Evolutionary conservation across 306 rosid genomes (phyloP).

Genomic region (Notholithocarpus densiflorus): DNA sequence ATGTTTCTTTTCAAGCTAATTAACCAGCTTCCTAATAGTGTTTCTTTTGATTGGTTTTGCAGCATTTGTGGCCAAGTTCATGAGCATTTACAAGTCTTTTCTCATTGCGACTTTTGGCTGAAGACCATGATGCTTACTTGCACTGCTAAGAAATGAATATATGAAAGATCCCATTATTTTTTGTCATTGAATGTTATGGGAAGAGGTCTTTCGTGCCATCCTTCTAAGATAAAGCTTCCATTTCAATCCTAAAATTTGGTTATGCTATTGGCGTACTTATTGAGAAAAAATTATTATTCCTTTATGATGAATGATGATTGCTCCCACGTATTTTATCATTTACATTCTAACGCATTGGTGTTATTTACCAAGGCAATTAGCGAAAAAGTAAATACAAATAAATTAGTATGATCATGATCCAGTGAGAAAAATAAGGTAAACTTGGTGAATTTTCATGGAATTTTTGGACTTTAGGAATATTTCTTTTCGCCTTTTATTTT

Average conservation of each 20-base stretch:
- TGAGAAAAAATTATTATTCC: background rate
- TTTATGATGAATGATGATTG: no score
- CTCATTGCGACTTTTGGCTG: constrained; percentile 83
- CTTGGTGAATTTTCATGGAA: no score
- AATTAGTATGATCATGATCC: no score
- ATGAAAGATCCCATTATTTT: background rate
- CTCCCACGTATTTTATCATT: background rate
- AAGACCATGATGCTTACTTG: constrained; percentile 20
- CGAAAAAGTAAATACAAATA: no score
- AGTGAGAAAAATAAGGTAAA: no score
- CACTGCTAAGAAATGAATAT: background rate
- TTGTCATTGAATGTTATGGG: background rate
- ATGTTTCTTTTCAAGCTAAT: background rate
- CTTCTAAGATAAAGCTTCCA: background rate
- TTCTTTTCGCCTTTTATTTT: no score
- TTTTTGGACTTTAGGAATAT: no score
- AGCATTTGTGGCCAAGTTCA: constrained; percentile 96
- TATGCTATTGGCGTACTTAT: background rate
- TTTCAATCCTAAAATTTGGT: background rate
- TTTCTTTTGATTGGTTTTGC: constrained; percentile 25
- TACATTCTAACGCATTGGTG: no score
- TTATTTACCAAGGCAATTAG: no score
- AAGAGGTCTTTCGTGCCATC: background rate
- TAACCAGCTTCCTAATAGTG: background rate
- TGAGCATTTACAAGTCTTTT: constrained; percentile 83